Evolutionary conservation across 1,139 yeast species (phyloP).

Genomic region (Sugiyamaella paludigena): DNA sequence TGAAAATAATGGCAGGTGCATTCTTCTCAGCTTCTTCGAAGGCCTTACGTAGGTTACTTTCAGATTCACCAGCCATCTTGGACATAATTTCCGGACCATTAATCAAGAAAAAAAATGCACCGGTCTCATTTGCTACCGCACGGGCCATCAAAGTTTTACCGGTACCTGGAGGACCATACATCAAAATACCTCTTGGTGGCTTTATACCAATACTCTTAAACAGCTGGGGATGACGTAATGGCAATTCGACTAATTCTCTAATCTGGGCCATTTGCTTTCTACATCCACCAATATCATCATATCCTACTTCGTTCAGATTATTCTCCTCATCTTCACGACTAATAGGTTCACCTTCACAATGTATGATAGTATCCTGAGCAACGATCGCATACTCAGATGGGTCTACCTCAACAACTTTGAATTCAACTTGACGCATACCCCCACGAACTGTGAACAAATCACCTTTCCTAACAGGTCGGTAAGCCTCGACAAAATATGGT

Average conservation of each 20-base stretch:
- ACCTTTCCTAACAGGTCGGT: conserved; percentile 97
- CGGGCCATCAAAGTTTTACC: conserved; percentile 99
- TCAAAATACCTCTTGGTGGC: conserved; percentile 94
- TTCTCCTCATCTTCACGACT: conserved; percentile 99
- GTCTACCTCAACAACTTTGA: conserved; percentile 96
- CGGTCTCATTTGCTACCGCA: conserved; percentile 99
- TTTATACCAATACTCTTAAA: conserved; percentile 96
- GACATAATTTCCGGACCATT: conserved; percentile 99
- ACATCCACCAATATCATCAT: conserved; percentile 98
- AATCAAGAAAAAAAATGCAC: conserved; percentile 95
- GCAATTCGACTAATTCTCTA: conserved; percentile 94
- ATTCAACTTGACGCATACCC: conserved; percentile 98
- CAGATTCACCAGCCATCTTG: conserved; percentile 99
- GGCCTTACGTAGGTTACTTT: conserved; percentile 94
- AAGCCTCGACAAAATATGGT: conserved; percentile 98
- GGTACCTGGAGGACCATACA: conserved; percentile 99
- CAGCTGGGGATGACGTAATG: conserved; percentile 94
- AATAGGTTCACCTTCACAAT: conserved; percentile 99
- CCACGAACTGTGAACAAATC: conserved; percentile 96
- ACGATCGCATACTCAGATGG: conserved; percentile 97
- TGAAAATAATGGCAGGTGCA: conserved; percentile 95
- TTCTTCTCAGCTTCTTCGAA: conserved; percentile 99
- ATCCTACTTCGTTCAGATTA: conserved; percentile 93
- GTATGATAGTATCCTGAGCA: conserved; percentile 96
- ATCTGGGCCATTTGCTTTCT: conserved; percentile 99